These are phyloP conservation scores for Cubamyces lactineus DNA, from an alignment of 768 basidiomycete species.

Conservation along the genomic window DNA sequence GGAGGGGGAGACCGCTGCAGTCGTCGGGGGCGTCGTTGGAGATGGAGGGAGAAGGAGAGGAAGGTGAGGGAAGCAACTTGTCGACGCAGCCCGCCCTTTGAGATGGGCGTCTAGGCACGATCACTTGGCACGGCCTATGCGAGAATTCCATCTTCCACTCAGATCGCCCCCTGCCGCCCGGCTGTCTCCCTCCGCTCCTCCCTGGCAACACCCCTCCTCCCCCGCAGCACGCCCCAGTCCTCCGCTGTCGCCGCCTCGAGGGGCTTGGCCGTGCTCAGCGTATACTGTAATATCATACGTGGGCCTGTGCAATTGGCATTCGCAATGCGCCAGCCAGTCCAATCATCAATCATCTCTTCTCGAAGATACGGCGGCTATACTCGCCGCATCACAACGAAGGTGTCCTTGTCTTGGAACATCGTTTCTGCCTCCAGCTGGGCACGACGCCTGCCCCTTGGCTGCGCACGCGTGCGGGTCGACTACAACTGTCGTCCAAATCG, in stretches of 20 bases:
- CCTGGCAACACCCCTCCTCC: constrained; percentile 7
- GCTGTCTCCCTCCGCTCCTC: constrained; percentile 7
- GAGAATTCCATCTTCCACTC: neutral
- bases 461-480: too few relatives aligned
- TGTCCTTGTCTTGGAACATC: neutral
- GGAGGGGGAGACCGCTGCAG: constrained; percentile 19
- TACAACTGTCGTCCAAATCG: too few relatives aligned
- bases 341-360: too few relatives aligned
- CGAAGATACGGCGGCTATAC: neutral
- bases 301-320: neutral
- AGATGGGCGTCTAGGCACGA: constrained; percentile 10
- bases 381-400: constrained; percentile 11
- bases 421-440: neutral
- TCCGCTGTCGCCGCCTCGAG: neutral
- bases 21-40: constrained; percentile 30
- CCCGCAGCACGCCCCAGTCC: neutral
- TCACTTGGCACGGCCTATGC: constrained; percentile 17
- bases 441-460: neutral
- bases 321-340: too few relatives aligned
- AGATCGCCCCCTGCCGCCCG: constrained; percentile 3
- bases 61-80: constrained; percentile 8
- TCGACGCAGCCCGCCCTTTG: constrained; percentile 2
- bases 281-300: neutral
- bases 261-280: neutral
- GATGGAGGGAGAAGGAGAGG: constrained; percentile 14